Base-by-base conservation (phyloP, 2,329 filamentous ascomycete species). In the Coniochaeta hoffmannii region DNA sequence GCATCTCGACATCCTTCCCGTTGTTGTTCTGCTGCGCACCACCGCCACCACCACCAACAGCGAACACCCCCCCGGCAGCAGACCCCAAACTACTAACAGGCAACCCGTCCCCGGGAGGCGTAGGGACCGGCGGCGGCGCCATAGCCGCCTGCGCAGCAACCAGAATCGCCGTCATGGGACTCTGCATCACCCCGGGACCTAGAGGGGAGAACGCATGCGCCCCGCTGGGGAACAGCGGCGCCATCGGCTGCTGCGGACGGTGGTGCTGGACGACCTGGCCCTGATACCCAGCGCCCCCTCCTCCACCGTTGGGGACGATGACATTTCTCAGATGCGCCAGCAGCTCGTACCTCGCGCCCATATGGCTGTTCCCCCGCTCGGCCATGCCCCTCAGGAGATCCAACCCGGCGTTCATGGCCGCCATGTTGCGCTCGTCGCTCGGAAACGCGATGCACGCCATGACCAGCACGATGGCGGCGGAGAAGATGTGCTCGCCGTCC, bases 401-500 rank as follows among this genome's bases (percentile, higher is more conserved):
- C 8, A 82, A 67, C 1, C 76, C 77, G 15, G 69, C 71, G n/a
- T 76, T 58, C 61, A 65, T 61, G 64, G 14, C 73, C 71, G 35
- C 68, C 68, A 26, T 76, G 60, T 76, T 77, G 22, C 66, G 63
- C 7, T 70, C 62, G 53, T 75, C 72, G 28, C 68, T 63, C 0
- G 78, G 78, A 56, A 82, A 80, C 1, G 78, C 74, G 10, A 75
- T 73, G 62, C 78, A 79, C 19, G 79, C 75, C 74, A 82, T 79
- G 24, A 81, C 75, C 5, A 82, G 71, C 2, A 81, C 71, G 11
- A 82, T 72, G 11, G 77, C 73, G 1, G 79, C 77, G 0, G 76
- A 79, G 60, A 82, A 81, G 24, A 75, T 72, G 60, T 82, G 79
- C 57, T 82, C 79, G 15, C 76, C 75, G 56, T 82, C 79, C 69